Conservation (phyloP, 225 moss, liverwort and hornwort species). For the Thuidium tamariscinum region DNA sequence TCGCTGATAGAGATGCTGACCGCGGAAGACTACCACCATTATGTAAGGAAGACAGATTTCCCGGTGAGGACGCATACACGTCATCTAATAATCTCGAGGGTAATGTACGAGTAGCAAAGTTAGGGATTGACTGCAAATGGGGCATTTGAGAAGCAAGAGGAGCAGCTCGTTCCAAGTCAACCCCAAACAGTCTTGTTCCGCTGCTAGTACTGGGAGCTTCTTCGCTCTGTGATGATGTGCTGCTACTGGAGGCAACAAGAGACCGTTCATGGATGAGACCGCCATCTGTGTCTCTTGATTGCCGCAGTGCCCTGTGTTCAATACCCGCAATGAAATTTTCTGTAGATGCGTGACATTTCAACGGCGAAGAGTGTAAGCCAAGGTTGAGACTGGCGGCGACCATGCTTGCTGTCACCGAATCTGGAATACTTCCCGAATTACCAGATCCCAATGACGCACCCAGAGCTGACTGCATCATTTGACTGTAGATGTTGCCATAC, state of each 20-base stretch:
- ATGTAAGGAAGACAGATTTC: not conserved
- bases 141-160: slow-evolving; percentile 9
- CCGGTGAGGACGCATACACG: slow-evolving; percentile 15
- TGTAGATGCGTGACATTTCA: slow-evolving; percentile 16
- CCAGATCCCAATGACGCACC: slow-evolving; percentile 5
- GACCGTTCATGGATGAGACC: slow-evolving; percentile 18
- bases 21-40: slow-evolving; percentile 11
- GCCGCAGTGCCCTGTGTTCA: slow-evolving; percentile 18
- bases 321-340: slow-evolving; percentile 39
- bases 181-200: slow-evolving; percentile 78
- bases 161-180: slow-evolving; percentile 67
- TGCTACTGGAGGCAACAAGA: slow-evolving; percentile 32
- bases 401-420: slow-evolving; percentile 7
- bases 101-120: slow-evolving; percentile 22
- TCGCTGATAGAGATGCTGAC: slow-evolving; percentile 15
- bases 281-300: slow-evolving; percentile 9
- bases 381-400: not conserved
- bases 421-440: slow-evolving; percentile 1
- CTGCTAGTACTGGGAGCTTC: slow-evolving; percentile 43
- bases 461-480: slow-evolving; percentile 34
- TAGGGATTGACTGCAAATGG: slow-evolving; percentile 23
- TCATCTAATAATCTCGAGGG: slow-evolving; percentile 39
- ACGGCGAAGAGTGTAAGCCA: slow-evolving; percentile 14
- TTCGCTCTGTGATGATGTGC: slow-evolving; percentile 37
- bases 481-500: slow-evolving; percentile 31